A percentile compares a stretch with the other conserved stretches of the same genome.
Conservation (phyloP, 164 flowering plant species). For the Houttuynia cordata region DNA sequence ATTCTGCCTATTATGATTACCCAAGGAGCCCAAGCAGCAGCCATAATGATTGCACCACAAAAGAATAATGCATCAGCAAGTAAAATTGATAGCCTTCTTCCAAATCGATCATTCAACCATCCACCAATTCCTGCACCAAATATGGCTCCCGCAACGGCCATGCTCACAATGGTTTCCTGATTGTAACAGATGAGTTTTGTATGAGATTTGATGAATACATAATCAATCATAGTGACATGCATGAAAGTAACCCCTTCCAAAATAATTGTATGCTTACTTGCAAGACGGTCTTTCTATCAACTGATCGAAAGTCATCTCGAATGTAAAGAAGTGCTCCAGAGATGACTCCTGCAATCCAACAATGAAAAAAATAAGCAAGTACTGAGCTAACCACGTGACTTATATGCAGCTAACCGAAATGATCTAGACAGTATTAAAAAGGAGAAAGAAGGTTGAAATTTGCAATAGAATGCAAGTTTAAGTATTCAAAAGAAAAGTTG, state of each 20-base stretch:
- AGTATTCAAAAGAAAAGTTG: no score
- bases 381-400: no score
- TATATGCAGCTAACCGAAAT: not conserved
- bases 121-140: conserved; percentile 92
- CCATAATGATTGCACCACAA: conserved; percentile 70
- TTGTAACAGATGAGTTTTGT: not conserved
- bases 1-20: conserved; percentile 57
- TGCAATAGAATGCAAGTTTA: no score
- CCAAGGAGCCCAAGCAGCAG: conserved; percentile 42
- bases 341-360: conserved; percentile 54
- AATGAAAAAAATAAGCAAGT: no score
- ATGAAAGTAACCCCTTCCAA: no score
- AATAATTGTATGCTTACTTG: conserved; percentile 27
- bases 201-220: not conserved
- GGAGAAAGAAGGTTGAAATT: no score
- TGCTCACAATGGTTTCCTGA: conserved; percentile 87
- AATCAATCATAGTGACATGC: not conserved
- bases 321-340: conserved; percentile 92
- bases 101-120: conserved; percentile 54
- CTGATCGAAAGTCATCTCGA: conserved; percentile 56
- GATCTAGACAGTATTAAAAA: not conserved
- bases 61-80: conserved; percentile 68
- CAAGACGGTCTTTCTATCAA: conserved; percentile 46
- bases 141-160: conserved; percentile 94
- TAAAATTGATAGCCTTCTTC: conserved; percentile 49